Conservation (phyloP, 2,329 filamentous ascomycete genomes). For the Clonostachys chloroleuca region DNA sequence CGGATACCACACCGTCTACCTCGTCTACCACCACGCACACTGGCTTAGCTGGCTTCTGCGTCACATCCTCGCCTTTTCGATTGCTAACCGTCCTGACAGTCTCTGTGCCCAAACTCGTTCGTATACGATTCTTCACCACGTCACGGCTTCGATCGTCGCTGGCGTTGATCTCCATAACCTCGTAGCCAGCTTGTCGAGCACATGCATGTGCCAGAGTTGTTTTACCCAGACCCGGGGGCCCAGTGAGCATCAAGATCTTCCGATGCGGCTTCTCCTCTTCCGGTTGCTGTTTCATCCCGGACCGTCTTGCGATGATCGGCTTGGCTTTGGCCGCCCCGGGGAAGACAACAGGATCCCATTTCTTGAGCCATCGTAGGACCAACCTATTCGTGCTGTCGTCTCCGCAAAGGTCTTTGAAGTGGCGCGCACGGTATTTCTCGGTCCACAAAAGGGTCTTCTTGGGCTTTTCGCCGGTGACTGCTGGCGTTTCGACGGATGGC, state of each 20-base stretch:
- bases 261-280: conserved; percentile 74
- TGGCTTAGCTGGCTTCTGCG: conserved; percentile 73
- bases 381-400: conserved; percentile 90
- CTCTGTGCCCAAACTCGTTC: conserved; percentile 89
- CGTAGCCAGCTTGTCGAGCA: conserved; percentile 90
- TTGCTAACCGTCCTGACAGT: conserved; percentile 77
- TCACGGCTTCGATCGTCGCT: conserved; percentile 89
- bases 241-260: conserved; percentile 87
- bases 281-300: conserved; percentile 28
- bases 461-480: conserved; percentile 24
- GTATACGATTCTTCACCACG: conserved; percentile 86
- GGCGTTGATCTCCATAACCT: conserved; percentile 95
- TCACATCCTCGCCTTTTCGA: conserved; percentile 44
- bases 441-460: conserved; percentile 75
- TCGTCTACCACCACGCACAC: conserved; percentile 95
- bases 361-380: conserved; percentile 89
- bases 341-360: conserved; percentile 91
- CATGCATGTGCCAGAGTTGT: conserved; percentile 96
- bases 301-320: conserved; percentile 32
- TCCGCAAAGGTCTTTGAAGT: conserved; percentile 89
- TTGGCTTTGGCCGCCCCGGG: conserved; percentile 66
- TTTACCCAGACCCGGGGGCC: conserved; percentile 90
- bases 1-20: conserved; percentile 88
- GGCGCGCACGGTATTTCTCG: conserved; percentile 91
- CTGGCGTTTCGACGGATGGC: conserved; percentile 32